A percentile compares a stretch with the other conserved stretches of the same genome.
Conservation (phyloP, 805 yeast species). For the Saccharomycopsis capsularis region DNA sequence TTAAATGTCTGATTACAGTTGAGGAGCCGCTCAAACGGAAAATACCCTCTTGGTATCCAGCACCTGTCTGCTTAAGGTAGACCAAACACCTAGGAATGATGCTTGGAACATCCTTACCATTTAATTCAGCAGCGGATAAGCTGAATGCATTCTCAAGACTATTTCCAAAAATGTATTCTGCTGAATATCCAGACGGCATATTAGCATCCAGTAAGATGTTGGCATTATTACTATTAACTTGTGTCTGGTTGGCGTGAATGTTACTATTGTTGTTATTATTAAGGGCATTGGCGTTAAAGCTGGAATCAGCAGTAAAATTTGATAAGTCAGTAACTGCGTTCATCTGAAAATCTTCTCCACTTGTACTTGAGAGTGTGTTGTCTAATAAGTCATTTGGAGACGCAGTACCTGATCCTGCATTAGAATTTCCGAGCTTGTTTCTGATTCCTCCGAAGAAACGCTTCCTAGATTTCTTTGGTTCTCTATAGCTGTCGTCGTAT, state of each 20-base stretch:
- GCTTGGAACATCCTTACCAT: conserved; percentile 52
- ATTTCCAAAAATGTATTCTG: conserved; percentile 56
- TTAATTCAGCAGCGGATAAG: conserved; percentile 42
- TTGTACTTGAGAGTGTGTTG: not conserved
- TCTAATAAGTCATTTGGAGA: conserved; percentile 5
- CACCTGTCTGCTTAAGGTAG: conserved; percentile 56
- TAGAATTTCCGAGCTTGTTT: conserved; percentile 15
- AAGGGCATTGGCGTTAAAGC: not conserved
- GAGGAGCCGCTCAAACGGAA: conserved; percentile 89
- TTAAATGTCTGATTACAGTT: conserved; percentile 60
- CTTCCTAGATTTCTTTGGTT: conserved; percentile 13
- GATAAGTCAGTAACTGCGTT: conserved; percentile 21
- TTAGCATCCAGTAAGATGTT: not conserved
- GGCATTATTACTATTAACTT: not conserved
- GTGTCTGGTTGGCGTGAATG: not conserved
- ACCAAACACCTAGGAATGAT: conserved; percentile 70
- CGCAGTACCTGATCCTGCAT: not conserved
- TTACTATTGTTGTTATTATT: not conserved
- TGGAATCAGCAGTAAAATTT: not conserved
- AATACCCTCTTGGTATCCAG: conserved; percentile 82
- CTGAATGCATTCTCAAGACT: conserved; percentile 46
- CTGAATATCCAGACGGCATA: not conserved
- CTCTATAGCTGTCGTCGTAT: conserved; percentile 13
- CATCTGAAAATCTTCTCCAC: conserved; percentile 19
- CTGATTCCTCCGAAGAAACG: conserved; percentile 22